Base-by-base conservation (phyloP, 2,329 filamentous ascomycete species). In the Fusarium heterosporum region DNA sequence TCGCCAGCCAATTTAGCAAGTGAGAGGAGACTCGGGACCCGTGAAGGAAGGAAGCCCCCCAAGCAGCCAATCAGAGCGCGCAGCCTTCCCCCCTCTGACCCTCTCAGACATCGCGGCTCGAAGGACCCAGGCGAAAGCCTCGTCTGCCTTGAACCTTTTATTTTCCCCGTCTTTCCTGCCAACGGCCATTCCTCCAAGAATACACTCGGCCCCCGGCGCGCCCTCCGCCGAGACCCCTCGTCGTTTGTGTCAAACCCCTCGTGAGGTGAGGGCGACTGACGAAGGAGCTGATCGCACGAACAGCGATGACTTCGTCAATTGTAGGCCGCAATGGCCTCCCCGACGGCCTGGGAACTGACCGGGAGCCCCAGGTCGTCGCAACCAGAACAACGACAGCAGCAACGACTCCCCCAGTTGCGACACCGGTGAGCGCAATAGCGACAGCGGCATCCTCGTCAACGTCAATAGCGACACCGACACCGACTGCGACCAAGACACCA, bases 281-380 rank as follows among this genome's bases (percentile, higher is more conserved):
- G 84, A 84, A 86, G 80, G 83, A 86, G 84, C 84, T 85, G 83
- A 61, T 83, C 77, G 71, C 66, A 74, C 75, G 77, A 82, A 79
- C 78, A 86, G 85, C 84, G 84, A 87, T 87, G 85, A 86, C 83
- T 85, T 87, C 84, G 85, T 85, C 84, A 75, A 80, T 80, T 76
- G 80, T 76, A 76, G 79, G 77, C 78, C 78, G 75, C 62, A 68
- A 73, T 68, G 73, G 72, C 72, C 61, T 68, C 50, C 59, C 63
- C 55, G 59, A 65, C 55, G 61, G 55, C 64, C 61, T 69, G 52
- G 59, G 66, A 42, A 55, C 58, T 40, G 66, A 69, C 61, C 66
- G 60, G 64, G 63, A 71, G 43, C 52, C 68, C 45, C 68, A 72
- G 64, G 56, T 63, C 58, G 61, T 69, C 61, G 61, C 69, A 63